Evolutionary conservation across 768 basidiomycete species (phyloP).

Genomic region (Leucosporidium scottii): DNA sequence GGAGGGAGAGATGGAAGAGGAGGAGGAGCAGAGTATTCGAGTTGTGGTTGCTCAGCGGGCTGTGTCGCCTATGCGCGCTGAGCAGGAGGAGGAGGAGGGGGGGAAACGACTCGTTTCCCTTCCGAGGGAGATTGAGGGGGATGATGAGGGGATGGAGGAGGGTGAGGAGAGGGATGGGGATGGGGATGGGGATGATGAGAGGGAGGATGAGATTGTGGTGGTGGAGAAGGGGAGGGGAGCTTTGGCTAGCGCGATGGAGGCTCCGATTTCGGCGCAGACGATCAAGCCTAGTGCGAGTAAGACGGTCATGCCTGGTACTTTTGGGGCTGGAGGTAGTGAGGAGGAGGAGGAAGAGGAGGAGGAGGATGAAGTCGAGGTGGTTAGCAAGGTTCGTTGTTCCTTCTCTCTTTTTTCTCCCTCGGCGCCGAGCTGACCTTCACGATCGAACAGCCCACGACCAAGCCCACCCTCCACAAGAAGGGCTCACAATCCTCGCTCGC

Average conservation of each 20-base stretch:
- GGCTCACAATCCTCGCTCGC: slow-evolving; percentile 42
- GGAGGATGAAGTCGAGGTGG: slow-evolving; percentile 2
- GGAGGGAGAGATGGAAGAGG: background rate
- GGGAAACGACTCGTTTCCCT: background rate
- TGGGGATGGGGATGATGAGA: slow-evolving; percentile 10
- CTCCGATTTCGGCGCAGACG: background rate
- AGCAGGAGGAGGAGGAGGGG: slow-evolving; percentile 14
- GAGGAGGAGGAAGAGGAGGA: slow-evolving; percentile 14
- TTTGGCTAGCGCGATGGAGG: background rate
- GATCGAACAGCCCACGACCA: slow-evolving; percentile 10
- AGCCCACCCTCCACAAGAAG: slow-evolving; percentile 5
- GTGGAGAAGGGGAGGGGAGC: background rate
- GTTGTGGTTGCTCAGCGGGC: slow-evolving; percentile 7
- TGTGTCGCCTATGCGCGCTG: background rate
- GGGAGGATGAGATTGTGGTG: background rate
- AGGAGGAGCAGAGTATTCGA: slow-evolving; percentile 5
- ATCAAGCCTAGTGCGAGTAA: background rate
- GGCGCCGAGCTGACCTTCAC: background rate
- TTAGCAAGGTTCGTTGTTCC: background rate
- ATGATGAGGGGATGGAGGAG: slow-evolving; percentile 1
- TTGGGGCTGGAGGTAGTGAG: slow-evolving; percentile 12
- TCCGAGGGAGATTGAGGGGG: slow-evolving; percentile 4
- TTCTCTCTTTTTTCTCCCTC: background rate
- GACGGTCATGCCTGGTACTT: slow-evolving; percentile 20
- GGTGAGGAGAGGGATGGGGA: slow-evolving; percentile 1